Percentiles rank a stretch among this genome's conserved stretches.
Evolutionary conservation across 2,329 filamentous ascomycete genomes (phyloP).

Genomic region (Aspergillus brasiliensis): DNA sequence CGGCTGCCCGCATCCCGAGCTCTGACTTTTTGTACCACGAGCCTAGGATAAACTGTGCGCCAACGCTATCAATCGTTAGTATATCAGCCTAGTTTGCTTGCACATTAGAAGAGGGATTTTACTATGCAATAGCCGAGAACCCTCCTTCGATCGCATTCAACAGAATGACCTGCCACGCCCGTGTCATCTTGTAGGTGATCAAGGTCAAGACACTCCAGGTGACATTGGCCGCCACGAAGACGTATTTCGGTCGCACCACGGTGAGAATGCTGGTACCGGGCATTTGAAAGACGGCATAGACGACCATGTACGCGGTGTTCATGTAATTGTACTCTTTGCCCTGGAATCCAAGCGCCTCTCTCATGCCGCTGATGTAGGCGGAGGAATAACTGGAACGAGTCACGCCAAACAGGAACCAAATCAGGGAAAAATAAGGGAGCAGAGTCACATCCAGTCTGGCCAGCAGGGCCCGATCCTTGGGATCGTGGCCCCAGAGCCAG

Average conservation of each 20-base stretch:
- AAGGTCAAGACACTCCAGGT: slow-evolving; percentile 50
- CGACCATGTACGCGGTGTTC: slow-evolving; percentile 40
- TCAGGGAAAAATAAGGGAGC: slow-evolving; percentile 49
- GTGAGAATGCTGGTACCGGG: slow-evolving; percentile 47
- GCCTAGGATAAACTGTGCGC: slow-evolving; percentile 49
- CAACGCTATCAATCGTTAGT: slow-evolving; percentile 30
- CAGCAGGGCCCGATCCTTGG: slow-evolving; percentile 9
- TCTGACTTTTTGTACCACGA: slow-evolving; percentile 50
- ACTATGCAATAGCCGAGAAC: slow-evolving; percentile 50
- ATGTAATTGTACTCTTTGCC: slow-evolving; percentile 48
- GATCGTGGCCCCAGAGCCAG: slow-evolving; percentile 10
- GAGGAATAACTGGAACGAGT: slow-evolving; percentile 49
- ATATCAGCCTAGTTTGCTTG: background rate
- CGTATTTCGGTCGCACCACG: slow-evolving; percentile 42
- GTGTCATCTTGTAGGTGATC: slow-evolving; percentile 46
- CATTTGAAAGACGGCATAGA: slow-evolving; percentile 50
- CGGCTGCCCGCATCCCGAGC: slow-evolving; percentile 37
- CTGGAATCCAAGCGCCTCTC: slow-evolving; percentile 40
- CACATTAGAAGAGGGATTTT: slow-evolving; percentile 16
- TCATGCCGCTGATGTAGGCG: slow-evolving; percentile 49
- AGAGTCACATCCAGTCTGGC: slow-evolving; percentile 47
- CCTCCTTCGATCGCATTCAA: slow-evolving; percentile 50
- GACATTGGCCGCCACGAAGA: slow-evolving; percentile 48
- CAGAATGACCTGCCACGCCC: slow-evolving; percentile 49
- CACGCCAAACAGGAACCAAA: slow-evolving; percentile 53